These are phyloP conservation scores for Silybum marianum DNA, from an alignment of 129 eudicot species.

Conservation along the genomic window DNA sequence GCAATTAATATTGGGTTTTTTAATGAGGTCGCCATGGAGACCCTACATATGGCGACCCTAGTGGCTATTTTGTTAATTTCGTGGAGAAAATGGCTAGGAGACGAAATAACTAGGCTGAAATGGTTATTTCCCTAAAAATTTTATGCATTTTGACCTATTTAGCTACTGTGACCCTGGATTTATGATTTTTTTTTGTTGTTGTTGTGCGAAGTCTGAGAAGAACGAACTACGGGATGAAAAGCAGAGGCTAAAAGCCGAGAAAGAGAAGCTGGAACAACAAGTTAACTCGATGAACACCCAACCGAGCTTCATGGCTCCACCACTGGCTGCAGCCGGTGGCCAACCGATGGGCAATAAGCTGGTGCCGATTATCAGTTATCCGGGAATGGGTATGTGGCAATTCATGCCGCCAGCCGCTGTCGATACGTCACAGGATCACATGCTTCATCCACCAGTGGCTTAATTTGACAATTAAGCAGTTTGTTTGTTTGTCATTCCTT, in stretches of 20 bases:
- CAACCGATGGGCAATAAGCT: constrained; percentile 63
- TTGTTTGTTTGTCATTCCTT: constrained; percentile 20
- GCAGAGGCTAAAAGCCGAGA: constrained; percentile 69
- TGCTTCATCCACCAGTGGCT: constrained; percentile 94
- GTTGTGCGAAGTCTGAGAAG: constrained; percentile 49
- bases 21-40: no score
- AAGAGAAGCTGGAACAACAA: constrained; percentile 66
- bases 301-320: constrained; percentile 52
- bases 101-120: no score
- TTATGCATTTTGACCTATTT: neutral
- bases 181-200: neutral
- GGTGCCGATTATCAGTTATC: constrained; percentile 77
- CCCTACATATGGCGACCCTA: no score
- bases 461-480: constrained; percentile 32
- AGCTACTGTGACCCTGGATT: neutral
- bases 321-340: constrained; percentile 48
- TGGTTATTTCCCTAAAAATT: no score
- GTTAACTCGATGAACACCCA: constrained; percentile 51
- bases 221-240: constrained; percentile 82
- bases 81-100: no score
- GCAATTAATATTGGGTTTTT: no score
- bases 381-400: constrained; percentile 96
- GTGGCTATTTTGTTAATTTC: no score
- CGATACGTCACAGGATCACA: constrained; percentile 80
- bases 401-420: constrained; percentile 93